Percentiles rank a stretch among this genome's conserved stretches.
These are phyloP conservation scores for Backusella psychrophila DNA, from an alignment of 192 early-diverging fungal species.

Conservation along the genomic window DNA sequence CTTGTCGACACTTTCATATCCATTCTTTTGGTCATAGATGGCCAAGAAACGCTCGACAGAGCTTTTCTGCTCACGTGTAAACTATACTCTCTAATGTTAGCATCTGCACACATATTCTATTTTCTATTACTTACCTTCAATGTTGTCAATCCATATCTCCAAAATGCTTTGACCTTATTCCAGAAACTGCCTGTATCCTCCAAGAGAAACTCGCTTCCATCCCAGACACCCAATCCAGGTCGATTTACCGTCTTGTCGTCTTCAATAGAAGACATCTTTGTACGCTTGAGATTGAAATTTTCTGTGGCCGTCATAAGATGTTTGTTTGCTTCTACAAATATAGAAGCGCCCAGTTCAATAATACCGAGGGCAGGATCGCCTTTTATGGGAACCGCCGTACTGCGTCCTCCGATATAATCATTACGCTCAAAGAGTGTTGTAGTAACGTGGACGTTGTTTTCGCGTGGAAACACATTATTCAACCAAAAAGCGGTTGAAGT, in stretches of 20 bases:
- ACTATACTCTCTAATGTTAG: background rate
- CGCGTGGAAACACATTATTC: slow-evolving; percentile 18
- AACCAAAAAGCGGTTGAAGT: slow-evolving; percentile 52
- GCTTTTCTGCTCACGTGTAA: background rate
- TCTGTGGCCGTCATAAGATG: slow-evolving; percentile 51
- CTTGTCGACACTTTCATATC: slow-evolving; percentile 15
- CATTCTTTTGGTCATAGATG: slow-evolving; percentile 34
- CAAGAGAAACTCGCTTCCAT: slow-evolving; percentile 53
- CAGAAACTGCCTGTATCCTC: slow-evolving; percentile 45
- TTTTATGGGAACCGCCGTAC: slow-evolving; percentile 28
- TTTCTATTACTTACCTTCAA: slow-evolving; percentile 36
- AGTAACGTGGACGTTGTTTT: slow-evolving; percentile 29
- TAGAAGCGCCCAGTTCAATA: slow-evolving; percentile 62
- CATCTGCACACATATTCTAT: background rate
- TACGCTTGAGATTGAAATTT: slow-evolving; percentile 47
- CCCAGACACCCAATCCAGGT: slow-evolving; percentile 39
- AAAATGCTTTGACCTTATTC: slow-evolving; percentile 39
- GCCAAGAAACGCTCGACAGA: slow-evolving; percentile 26
- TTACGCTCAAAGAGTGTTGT: slow-evolving; percentile 57
- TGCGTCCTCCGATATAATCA: slow-evolving; percentile 55
- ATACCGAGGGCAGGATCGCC: slow-evolving; percentile 20
- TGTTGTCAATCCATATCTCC: slow-evolving; percentile 45
- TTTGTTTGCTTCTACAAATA: slow-evolving; percentile 59
- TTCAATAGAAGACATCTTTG: slow-evolving; percentile 18
- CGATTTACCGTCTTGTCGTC: slow-evolving; percentile 17